Evolutionary conservation across 345 rosid genomes (phyloP).

Genomic region (Carallia pectinifolia): DNA sequence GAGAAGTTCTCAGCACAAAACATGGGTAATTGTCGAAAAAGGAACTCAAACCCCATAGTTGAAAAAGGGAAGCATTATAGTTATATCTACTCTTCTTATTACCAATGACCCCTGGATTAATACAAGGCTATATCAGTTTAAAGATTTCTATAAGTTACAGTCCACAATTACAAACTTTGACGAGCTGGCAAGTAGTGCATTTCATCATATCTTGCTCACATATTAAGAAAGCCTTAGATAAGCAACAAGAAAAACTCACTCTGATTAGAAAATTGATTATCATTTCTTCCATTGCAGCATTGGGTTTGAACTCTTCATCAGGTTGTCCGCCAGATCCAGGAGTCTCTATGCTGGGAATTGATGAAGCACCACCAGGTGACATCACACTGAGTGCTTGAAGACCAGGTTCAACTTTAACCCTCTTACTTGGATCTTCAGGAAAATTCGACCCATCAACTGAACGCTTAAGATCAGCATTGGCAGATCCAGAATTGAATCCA

Average conservation of each 20-base stretch:
- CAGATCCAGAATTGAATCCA: slow-evolving; percentile 50
- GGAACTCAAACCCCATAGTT: not conserved
- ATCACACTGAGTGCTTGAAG: slow-evolving; percentile 86
- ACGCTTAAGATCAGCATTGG: slow-evolving; percentile 68
- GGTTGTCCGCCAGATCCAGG: slow-evolving; percentile 97
- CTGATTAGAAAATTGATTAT: slow-evolving; percentile 95
- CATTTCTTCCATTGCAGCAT: slow-evolving; percentile 99
- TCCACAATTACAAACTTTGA: not conserved
- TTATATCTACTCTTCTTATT: not conserved
- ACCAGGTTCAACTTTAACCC: slow-evolving; percentile 94
- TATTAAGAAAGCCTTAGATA: slow-evolving; percentile 4
- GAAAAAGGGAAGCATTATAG: not conserved
- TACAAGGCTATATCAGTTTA: not conserved
- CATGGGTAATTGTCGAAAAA: not conserved
- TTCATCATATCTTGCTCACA: slow-evolving; percentile 10
- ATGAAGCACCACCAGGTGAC: slow-evolving; percentile 93
- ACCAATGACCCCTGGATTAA: not conserved
- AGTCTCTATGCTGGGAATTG: slow-evolving; percentile 85
- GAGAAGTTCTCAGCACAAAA: not conserved
- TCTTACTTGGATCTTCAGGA: slow-evolving; percentile 80
- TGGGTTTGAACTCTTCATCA: slow-evolving; percentile 98
- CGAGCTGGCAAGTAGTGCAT: not conserved
- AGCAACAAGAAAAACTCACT: slow-evolving; percentile 50
- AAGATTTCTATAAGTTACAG: not conserved
- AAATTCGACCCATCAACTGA: slow-evolving; percentile 68